Base-by-base conservation (phyloP, 306 rosid species). In the Cucurbita argyrosperma region DNA sequence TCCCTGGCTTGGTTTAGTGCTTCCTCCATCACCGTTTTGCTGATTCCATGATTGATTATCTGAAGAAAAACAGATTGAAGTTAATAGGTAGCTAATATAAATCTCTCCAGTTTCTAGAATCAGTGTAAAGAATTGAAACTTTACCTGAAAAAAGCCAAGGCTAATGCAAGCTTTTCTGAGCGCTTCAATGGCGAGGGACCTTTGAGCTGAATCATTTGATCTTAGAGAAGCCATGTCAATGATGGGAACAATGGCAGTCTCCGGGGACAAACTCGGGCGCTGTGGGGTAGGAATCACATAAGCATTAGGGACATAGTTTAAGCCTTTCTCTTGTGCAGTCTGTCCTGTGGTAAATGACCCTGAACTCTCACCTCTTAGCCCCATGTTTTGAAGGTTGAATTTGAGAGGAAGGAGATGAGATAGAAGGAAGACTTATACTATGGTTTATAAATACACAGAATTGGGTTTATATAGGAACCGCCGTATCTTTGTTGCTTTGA, bases 41-140 rank as follows among this genome's bases (percentile, higher is more conserved):
- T 12, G 61, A 86, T 80, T 43, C 94, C 90, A 78, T 88, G 90
- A 71, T 86, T 84, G 80, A 74, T 76, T 6, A 88, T 51, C 94
- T 84, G 30, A 30, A 39, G 4, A 38, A 64, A 54, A 35, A 74
- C 26, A 54, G 6, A 0, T 30, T 0, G 8, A 61, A 5, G 68
- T 61, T 61, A 5, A 37, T 11, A 50, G 7, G 0, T 50, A 14
- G 15, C 1, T 14, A 8, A 54, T 18, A 14, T 6, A 46, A 21
- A n/a, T n/a, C n/a, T n/a, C n/a, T n/a, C n/a, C n/a, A n/a, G n/a
- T n/a, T n/a, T n/a, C n/a, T n/a, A n/a, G n/a, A n/a, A n/a, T n/a
- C n/a, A n/a, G n/a, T n/a, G n/a, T n/a, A n/a, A n/a, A n/a, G n/a
- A n/a, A n/a, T n/a, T 0, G 16, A 14, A 70, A 8, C 2, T 70